Base-by-base conservation (phyloP, 805 yeast species). In the Wickerhamomyces subpelliculosus region DNA sequence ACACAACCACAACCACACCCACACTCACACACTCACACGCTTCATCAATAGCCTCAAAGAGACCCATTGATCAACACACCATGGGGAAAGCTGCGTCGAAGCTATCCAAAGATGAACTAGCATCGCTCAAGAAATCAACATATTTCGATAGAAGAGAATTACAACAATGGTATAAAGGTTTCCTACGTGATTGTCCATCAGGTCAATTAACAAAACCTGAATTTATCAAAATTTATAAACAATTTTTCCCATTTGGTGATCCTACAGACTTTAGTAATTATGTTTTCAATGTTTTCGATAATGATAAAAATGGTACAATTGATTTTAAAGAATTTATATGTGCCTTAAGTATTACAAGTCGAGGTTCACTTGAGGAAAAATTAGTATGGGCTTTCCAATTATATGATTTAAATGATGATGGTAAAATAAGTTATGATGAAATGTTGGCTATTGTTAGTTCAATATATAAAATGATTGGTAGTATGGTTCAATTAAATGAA, bases 141-240 rank as follows among this genome's bases (percentile, higher is more conserved):
- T 83, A 87, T 52, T 93, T 93, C 55, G 96, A 90, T 55, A 78
- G 89, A 38, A 72, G 96, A 46, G 98, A 93, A 57, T 73, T 93
- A 32, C 97, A 93, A 60, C 98, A 90, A 57, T 93, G 99, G 99
- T 90, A 90, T 57, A 90, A 90, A 57, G 97, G 97, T 3, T 93
- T 93, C 52, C 67, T 83, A 30, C 73, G 96, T 55, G 98, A 93
- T 59, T 90, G 96, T 58, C 97, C 97, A 1, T 70, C 78, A 25
- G 97, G 97, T 1, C 89, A 82, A 57, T 68, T 93, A 21, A 77
- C 88, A 3, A 83, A 81, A 52, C 85, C 82, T 34, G 97, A 93
- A 55, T 87, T 93, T 59, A 78, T 83, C 48, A 86, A 85, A 60
- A 89, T 93, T 16, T 94, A 89, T 65, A 86, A 86, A 58, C 97